Percentiles rank a stretch among this genome's conserved stretches.
phyloP scores from a whole-genome alignment of 2,329 filamentous ascomycete species.

The Paraphoma chrysanthemicola region DNA sequence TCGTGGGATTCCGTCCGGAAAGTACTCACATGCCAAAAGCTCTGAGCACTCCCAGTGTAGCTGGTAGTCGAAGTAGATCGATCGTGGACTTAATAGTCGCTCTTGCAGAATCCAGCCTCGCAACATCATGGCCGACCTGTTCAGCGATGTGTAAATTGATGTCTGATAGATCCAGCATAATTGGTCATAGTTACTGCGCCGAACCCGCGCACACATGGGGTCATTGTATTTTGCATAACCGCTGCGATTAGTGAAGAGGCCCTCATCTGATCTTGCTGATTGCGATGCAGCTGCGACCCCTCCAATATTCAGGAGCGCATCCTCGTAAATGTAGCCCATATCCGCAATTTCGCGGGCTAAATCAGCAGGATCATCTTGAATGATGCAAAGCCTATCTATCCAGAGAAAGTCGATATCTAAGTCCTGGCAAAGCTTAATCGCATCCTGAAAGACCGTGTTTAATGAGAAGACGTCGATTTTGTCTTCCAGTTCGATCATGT shows the following conservation, averaged over 20 bases:
- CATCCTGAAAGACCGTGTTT: neutral
- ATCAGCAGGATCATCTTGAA: neutral
- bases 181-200: neutral
- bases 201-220: neutral
- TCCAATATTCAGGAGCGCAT: neutral
- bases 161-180: neutral
- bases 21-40: neutral
- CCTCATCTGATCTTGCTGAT: neutral
- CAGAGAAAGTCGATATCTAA: neutral
- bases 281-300: neutral
- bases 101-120: neutral
- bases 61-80: neutral
- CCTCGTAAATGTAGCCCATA: neutral
- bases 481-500: neutral
- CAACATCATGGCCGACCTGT: neutral
- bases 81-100: neutral
- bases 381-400: neutral
- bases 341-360: neutral
- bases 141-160: neutral
- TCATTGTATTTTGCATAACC: neutral
- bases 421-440: neutral
- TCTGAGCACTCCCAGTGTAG: neutral
- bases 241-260: neutral
- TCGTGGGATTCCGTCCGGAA: neutral
- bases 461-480: neutral